These are phyloP conservation scores for Penicillium mononematosum DNA, from an alignment of 495 filamentous ascomycete species.

Conservation along the genomic window DNA sequence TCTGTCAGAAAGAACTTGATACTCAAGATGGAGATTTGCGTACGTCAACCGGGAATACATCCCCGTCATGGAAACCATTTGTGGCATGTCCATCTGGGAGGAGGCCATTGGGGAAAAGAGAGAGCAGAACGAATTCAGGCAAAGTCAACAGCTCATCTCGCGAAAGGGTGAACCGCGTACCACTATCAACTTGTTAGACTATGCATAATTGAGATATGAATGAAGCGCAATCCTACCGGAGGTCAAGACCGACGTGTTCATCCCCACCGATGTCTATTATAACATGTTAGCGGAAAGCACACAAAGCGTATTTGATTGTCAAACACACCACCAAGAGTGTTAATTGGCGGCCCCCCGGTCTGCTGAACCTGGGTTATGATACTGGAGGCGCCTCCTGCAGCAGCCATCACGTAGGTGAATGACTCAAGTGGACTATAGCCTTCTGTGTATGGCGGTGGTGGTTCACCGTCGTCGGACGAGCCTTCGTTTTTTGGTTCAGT, in stretches of 20 bases:
- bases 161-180: slow-evolving; percentile 88
- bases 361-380: slow-evolving; percentile 99
- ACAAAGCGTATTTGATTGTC: neutral
- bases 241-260: slow-evolving; percentile 92
- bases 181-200: slow-evolving; percentile 50
- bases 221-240: slow-evolving; percentile 62
- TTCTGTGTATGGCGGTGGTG: slow-evolving; percentile 94
- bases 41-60: slow-evolving; percentile 96
- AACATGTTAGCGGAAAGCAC: neutral
- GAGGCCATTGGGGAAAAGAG: slow-evolving; percentile 96
- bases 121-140: slow-evolving; percentile 96
- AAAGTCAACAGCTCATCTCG: slow-evolving; percentile 92
- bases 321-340: slow-evolving; percentile 79
- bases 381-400: slow-evolving; percentile 92
- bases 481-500: slow-evolving; percentile 73
- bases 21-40: slow-evolving; percentile 40
- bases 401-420: slow-evolving; percentile 97
- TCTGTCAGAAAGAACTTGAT: slow-evolving; percentile 57
- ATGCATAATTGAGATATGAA: neutral
- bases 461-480: slow-evolving; percentile 78
- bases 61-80: slow-evolving; percentile 87
- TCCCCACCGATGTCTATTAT: slow-evolving; percentile 76
- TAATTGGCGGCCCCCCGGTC: slow-evolving; percentile 78
- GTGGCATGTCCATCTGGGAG: slow-evolving; percentile 87
- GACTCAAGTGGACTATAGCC: slow-evolving; percentile 86